phyloP scores from a whole-genome alignment of 2,329 filamentous ascomycete genomes.

The Neoscytalidium dimidiatum region DNA sequence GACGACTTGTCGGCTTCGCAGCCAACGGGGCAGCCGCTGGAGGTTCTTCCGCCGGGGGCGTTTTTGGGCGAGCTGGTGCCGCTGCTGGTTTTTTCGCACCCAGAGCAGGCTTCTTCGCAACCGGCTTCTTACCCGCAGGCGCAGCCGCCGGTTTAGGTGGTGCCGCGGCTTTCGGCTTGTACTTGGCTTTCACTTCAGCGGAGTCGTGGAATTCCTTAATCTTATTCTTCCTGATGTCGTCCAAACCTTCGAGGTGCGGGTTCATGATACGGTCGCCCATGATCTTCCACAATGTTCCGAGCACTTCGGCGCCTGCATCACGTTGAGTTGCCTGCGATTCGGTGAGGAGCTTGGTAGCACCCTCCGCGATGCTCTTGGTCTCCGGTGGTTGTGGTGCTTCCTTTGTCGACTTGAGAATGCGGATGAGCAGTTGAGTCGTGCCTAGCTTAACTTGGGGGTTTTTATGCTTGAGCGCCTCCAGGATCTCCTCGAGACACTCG shows the following conservation, averaged over 20 bases:
- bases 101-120: constrained; percentile 54
- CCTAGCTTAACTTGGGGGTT: constrained; percentile 98
- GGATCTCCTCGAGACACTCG: constrained; percentile 89
- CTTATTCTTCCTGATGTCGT: constrained; percentile 94
- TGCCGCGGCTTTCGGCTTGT: constrained; percentile 79
- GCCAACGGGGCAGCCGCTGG: constrained; percentile 57
- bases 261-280: constrained; percentile 96
- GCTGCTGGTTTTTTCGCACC: constrained; percentile 55
- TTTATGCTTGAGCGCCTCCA: constrained; percentile 85
- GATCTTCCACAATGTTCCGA: constrained; percentile 98
- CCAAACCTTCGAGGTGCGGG: constrained; percentile 84
- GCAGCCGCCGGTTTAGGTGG: constrained; percentile 60
- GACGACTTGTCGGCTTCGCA: constrained; percentile 60
- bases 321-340: constrained; percentile 85
- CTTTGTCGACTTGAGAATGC: constrained; percentile 79
- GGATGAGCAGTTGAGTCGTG: constrained; percentile 88
- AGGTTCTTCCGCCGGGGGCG: constrained; percentile 41
- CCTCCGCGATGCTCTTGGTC: constrained; percentile 81
- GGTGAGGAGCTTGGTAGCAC: constrained; percentile 82
- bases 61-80: constrained; percentile 33
- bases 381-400: constrained; percentile 84
- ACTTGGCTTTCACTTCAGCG: constrained; percentile 84
- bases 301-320: constrained; percentile 85
- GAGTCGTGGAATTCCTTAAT: constrained; percentile 88
- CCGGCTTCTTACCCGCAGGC: constrained; percentile 47